Base-by-base conservation (phyloP, 2,329 filamentous ascomycete genomes). In the Xylaria sp. region DNA sequence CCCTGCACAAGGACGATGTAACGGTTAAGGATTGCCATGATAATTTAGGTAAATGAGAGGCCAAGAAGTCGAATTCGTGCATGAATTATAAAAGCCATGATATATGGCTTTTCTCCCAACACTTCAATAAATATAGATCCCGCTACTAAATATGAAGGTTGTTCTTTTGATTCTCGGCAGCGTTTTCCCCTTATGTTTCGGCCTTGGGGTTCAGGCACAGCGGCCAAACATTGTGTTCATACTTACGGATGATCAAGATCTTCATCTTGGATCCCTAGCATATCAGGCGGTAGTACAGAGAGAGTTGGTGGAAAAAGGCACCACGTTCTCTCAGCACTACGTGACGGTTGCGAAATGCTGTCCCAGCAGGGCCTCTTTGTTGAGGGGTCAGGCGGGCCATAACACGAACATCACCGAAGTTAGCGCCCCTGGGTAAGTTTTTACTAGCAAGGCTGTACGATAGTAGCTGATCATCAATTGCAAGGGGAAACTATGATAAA, bases 401-500 rank as follows among this genome's bases (percentile, higher is more conserved):
- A 78, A 77, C 30, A 77, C 75, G 1, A 78, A 78, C 50, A 72
- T 76, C 7, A 78, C 77, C 0, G 64, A 78, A 52, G 75, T 79
- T 8, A 48, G 83, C 41, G 80, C 80, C 25, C 74, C 74, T 15
- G 73, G 74, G 72, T 75, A 41, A 55, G 73, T 72, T 32, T 15
- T 13, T 3, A 59, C 58, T 32, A 32, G 4, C 32, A 3, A 39
- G 25, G 46, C 23, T 57, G 34, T 3, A 34, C 5, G 18, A 36
- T 36, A 34, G 15, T 53, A n/a, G 34, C 25, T 66, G 30, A 67
- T 59, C 2, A 55, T 25, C 25, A 10, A 34, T 5, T 34, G 30
- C 3, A 28, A 74, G 73, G 25, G 73, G 74, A 28, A 81, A 81
- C 15, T 84, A 82, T 66, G 80, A 82, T 10, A 83, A 83, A 68